Evolutionary conservation across 352 stramenopile species (phyloP).

Genomic region (Phytopythium mirpurense): DNA sequence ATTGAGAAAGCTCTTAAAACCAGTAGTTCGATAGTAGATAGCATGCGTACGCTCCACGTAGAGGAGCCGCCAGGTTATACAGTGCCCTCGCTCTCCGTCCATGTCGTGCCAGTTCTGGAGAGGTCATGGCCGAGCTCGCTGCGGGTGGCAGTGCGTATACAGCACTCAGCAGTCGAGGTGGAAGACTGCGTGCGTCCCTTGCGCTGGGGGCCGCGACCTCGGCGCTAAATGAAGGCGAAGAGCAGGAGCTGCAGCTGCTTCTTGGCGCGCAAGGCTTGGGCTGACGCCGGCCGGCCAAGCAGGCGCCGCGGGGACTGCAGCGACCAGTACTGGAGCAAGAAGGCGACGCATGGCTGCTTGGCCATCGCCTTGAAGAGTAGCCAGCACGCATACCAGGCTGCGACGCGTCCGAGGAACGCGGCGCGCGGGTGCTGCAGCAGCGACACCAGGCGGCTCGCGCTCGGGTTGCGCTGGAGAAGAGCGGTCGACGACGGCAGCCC

Average conservation of each 20-base stretch:
- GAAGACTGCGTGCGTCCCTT: too few species aligned
- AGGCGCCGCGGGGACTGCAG: constrained; percentile 6
- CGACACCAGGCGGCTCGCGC: not conserved
- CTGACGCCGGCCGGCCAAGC: constrained; percentile 3
- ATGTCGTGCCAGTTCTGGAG: too few species aligned
- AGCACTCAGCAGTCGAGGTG: too few species aligned
- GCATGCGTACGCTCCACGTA: too few species aligned
- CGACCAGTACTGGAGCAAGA: constrained; percentile 9
- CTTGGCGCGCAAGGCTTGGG: not conserved
- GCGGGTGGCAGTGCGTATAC: too few species aligned
- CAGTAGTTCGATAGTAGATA: too few species aligned
- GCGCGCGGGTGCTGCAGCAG: constrained; percentile 4
- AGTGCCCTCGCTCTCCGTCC: too few species aligned
- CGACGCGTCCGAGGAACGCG: constrained; percentile 1
- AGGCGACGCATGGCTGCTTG: constrained; percentile 6
- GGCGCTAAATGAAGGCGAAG: constrained; percentile 4
- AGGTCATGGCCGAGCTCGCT: too few species aligned
- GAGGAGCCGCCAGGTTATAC: too few species aligned
- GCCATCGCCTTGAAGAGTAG: constrained; percentile 6
- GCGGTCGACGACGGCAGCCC: not conserved
- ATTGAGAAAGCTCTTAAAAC: too few species aligned
- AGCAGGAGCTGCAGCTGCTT: constrained; percentile 5
- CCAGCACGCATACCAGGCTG: constrained; percentile 6
- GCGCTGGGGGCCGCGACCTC: too few species aligned
- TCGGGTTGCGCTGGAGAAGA: not conserved